Base-by-base conservation (phyloP, 345 rosid genomes). In the Moringa oleifera region DNA sequence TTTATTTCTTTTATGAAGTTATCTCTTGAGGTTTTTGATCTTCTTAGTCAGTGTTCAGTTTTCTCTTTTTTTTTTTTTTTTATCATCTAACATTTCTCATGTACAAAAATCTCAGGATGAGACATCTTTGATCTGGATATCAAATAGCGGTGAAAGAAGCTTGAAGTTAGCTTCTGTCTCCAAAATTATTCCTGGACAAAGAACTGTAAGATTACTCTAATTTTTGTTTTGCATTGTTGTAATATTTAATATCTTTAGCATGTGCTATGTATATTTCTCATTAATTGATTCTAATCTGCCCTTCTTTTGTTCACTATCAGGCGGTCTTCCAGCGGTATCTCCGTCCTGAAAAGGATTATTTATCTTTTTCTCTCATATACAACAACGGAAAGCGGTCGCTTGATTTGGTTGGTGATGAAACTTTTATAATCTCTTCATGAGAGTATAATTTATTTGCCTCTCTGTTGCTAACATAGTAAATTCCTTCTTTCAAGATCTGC, bases 181-280 rank as follows among this genome's bases (percentile, higher is more conserved):
- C 67, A 88, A 76, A 77, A 84, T 93, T 68, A 79, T 93, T 76
- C 97, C 97, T 61, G 96, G 98, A 70, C 98, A 93, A 76, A 75
- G 94, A 93, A 93, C 96, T 77, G 98, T 93, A 77, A 83, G 76
- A 66, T 83, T 73, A 70, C 51, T 36, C 23, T 55, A 23, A 74
- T 55, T 61, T 5, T 47, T 55, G 28, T 23, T 31, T 19, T 55
- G 7, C 50, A 55, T 58, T 11, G 11, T 33, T 33, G 37, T 33
- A 33, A 33, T 33, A 33, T 33, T 33, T 5, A 11, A 33, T 11
- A 33, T 33, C 37, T 33, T 33, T 4, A 4, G 37, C 37, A 33
- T 33, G 37, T 51, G 24, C 18, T 0, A 60, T 24, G 36, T 68
- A 31, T 15, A 46, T 56, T 71, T 37, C 24, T 55, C 46, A 54